Conservation (phyloP, 2,329 filamentous ascomycete species). For the Fusarium subtropicale region DNA sequence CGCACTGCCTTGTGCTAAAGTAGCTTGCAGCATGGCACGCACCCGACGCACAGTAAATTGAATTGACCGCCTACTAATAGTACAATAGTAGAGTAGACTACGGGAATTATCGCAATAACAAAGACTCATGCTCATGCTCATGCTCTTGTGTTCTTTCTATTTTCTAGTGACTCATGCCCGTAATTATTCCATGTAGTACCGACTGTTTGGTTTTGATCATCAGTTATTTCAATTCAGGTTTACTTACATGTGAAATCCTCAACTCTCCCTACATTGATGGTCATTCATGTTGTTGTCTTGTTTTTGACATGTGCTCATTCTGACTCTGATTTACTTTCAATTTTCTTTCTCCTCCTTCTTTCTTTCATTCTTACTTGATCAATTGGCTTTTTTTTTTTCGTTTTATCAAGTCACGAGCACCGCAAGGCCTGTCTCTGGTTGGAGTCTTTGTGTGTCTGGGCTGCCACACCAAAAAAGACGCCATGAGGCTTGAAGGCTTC, state of each 20-base stretch:
- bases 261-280: not conserved
- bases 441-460: constrained; percentile 6
- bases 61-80: constrained; percentile 20
- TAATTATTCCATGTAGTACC: not conserved
- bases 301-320: constrained; percentile 21
- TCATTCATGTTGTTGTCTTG: constrained; percentile 7
- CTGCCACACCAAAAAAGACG: constrained; percentile 25
- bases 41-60: not conserved
- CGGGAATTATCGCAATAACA: constrained; percentile 22
- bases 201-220: constrained; percentile 9
- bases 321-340: not conserved
- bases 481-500: constrained; percentile 7
- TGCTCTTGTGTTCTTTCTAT: constrained; percentile 6
- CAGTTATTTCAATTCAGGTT: not conserved
- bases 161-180: constrained; percentile 9
- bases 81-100: constrained; percentile 6
- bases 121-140: not conserved
- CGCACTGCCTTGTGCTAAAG: constrained; percentile 18
- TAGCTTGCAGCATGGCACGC: not conserved
- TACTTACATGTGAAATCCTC: constrained; percentile 10
- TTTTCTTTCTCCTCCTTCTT: not conserved
- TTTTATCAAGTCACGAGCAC: constrained; percentile 37
- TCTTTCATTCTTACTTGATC: not conserved
- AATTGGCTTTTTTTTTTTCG: too few relatives aligned
- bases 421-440: constrained; percentile 27